Evolutionary conservation across 345 rosid genomes (phyloP), one percentile per base, ranked within the genome.

Genomic region (Geranium brycei): DNA sequence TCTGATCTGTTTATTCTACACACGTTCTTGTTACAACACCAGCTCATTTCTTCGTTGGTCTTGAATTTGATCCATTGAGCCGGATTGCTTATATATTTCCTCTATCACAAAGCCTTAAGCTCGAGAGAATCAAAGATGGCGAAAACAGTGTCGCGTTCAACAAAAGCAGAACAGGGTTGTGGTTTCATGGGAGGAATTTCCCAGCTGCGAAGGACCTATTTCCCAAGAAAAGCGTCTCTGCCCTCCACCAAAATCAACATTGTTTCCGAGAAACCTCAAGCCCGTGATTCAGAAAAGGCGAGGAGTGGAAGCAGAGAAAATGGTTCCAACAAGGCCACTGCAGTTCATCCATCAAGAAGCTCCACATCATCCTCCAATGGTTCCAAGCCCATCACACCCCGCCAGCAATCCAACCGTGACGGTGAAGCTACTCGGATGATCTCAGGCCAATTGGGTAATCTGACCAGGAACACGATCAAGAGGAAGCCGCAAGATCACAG

Each of bases 361-460:
- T 47, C 53, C 53, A 47, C 53, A 47, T 47, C 53, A 7, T 47
- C 53, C 53, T 47, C 53, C 53, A 47, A 47, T 47, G 53, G 53
- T 47, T 6, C 53, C 3, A 47, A 47, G 53, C 13, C 53, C 13
- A 47, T 47, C 53, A 47, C 53, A 8, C 53, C 53, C 11, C 53
- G 11, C 11, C 14, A 47, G 13, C 53, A 47, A 47, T 47, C 53
- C 53, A 11, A 4, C 10, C 41, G 81, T 40, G 75, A 70, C 18
- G 18, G 32, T 7, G 79, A 72, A 64, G 67, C 74, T 18, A 68
- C 78, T 63, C 75, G 83, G 40, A 69, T 59, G 76, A 63, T 67
- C 14, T 19, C 8, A 16, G 72, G 83, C 61, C 74, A 69, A 23
- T 58, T 78, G 79, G 82, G 82, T 2, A 78, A 81, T 68, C 31